These are phyloP conservation scores for Chlorella sp. DNA, from an alignment of 139 green algal genomes.

Conservation along the genomic window DNA sequence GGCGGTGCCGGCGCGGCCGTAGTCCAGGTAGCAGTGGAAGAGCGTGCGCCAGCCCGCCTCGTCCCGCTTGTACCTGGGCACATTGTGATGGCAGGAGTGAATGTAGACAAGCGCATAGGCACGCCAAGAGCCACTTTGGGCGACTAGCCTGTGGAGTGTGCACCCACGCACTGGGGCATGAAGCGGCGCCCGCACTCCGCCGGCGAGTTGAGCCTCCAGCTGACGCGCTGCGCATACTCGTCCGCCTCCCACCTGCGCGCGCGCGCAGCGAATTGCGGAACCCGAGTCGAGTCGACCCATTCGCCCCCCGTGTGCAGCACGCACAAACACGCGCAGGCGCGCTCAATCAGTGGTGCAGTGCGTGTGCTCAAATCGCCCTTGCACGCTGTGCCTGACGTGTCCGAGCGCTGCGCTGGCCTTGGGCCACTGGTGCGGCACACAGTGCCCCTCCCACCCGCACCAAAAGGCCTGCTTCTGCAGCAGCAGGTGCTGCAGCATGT, in stretches of 20 bases:
- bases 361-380: no score
- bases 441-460: no score
- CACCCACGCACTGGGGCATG: slow-evolving; percentile 2
- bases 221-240: slow-evolving; percentile 4
- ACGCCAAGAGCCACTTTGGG: not conserved
- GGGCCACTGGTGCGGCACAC: no score
- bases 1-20: not conserved
- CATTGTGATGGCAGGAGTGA: not conserved
- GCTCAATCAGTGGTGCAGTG: no score
- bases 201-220: slow-evolving; percentile 7
- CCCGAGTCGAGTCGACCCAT: no score
- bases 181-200: slow-evolving; percentile 6
- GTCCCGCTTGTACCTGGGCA: slow-evolving; percentile 9
- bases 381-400: no score
- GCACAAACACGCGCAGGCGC: no score
- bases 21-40: slow-evolving; percentile 6
- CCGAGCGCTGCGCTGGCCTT: no score
- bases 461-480: no score
- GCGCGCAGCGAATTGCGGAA: no score
- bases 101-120: not conserved
- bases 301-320: no score
- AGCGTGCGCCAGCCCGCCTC: slow-evolving; percentile 7
- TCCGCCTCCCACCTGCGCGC: slow-evolving; percentile 4
- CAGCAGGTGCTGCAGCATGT: not conserved
- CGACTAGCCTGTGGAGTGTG: not conserved